Evolutionary conservation across 2,329 filamentous ascomycete species (phyloP).

Genomic region (Fusarium torulosum): DNA sequence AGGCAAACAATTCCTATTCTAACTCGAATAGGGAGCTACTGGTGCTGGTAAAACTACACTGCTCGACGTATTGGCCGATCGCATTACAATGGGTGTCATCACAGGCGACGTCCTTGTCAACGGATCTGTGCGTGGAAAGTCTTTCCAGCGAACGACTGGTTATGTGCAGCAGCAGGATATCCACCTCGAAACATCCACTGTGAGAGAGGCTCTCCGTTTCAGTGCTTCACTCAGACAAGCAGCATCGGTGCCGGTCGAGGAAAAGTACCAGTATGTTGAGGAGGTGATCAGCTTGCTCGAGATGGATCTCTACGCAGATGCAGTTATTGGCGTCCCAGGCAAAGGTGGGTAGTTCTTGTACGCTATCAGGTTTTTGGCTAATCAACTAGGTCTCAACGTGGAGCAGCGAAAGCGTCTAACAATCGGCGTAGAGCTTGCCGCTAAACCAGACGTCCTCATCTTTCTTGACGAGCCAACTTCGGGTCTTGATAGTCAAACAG

Average conservation of each 20-base stretch:
- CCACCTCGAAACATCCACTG: constrained; percentile 81
- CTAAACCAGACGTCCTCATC: constrained; percentile 65
- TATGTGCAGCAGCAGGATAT: constrained; percentile 92
- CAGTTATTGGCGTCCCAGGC: constrained; percentile 69
- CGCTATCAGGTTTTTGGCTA: not conserved
- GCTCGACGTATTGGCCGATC: constrained; percentile 82
- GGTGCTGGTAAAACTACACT: constrained; percentile 91
- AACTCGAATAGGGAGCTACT: constrained; percentile 63
- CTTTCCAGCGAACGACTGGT: constrained; percentile 87
- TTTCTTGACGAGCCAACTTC: constrained; percentile 70
- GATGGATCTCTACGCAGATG: constrained; percentile 72
- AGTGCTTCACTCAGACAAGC: constrained; percentile 85
- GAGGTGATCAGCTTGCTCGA: constrained; percentile 74
- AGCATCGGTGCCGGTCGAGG: constrained; percentile 69
- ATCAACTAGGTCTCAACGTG: constrained; percentile 60
- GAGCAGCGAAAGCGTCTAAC: constrained; percentile 70
- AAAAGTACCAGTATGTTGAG: constrained; percentile 86
- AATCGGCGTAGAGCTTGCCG: constrained; percentile 67
- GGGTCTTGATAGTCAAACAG: constrained; percentile 70
- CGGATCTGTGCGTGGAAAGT: constrained; percentile 73
- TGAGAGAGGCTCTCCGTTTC: constrained; percentile 85
- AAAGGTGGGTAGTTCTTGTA: constrained; percentile 50
- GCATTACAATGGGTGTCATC: constrained; percentile 88
- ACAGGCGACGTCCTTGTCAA: constrained; percentile 78
- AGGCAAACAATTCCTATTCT: too few species aligned